Conservation (phyloP, 352 stramenopile species). For the Phytophthora citrophthora region DNA sequence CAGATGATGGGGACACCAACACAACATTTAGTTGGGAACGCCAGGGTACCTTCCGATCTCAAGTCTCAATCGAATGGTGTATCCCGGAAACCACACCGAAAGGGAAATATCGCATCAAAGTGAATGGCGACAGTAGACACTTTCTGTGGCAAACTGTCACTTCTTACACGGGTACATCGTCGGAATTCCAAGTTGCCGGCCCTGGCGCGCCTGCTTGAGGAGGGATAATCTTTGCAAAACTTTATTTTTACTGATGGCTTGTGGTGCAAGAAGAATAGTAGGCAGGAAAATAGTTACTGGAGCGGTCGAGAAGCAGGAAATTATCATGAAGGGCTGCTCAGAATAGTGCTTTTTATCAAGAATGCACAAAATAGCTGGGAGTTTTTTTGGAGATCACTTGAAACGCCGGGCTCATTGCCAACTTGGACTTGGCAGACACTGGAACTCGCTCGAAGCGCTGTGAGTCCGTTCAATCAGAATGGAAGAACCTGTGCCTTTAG, state of each 20-base stretch:
- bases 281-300: neutral
- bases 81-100: constrained; percentile 53
- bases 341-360: constrained; percentile 11
- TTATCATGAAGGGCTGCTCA: neutral
- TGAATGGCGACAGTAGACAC: constrained; percentile 82
- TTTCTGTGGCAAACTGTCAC: constrained; percentile 56
- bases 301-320: neutral
- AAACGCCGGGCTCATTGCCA: constrained; percentile 7
- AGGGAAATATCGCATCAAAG: constrained; percentile 78
- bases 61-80: constrained; percentile 75
- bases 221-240: neutral
- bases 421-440: too few species aligned
- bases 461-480: constrained; percentile 10
- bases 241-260: neutral
- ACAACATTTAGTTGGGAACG: constrained; percentile 84
- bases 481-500: constrained; percentile 20
- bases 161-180: constrained; percentile 67
- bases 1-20: constrained; percentile 74
- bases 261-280: neutral
- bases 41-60: constrained; percentile 68
- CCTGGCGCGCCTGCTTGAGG: constrained; percentile 17
- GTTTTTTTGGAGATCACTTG: neutral
- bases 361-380: constrained; percentile 10
- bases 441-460: neutral
- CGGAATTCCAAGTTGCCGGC: constrained; percentile 52